Evolutionary conservation across 2,329 filamentous ascomycete species (phyloP).

Genomic region (Furcasterigmium furcatum): DNA sequence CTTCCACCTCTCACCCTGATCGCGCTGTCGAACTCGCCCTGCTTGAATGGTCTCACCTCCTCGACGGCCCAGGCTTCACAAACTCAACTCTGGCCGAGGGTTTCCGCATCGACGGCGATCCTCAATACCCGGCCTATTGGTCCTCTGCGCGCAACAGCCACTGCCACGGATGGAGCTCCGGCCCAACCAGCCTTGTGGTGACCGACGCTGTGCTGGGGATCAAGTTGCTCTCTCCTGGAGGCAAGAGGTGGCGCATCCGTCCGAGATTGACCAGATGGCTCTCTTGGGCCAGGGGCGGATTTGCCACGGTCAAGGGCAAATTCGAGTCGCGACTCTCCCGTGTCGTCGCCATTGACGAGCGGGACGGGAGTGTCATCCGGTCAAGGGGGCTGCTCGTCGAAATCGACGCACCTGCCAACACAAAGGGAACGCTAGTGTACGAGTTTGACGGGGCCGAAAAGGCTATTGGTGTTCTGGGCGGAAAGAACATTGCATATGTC

Average conservation of each 20-base stretch:
- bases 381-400: conserved; percentile 8
- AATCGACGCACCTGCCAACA: conserved; percentile 10
- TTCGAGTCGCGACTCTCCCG: conserved; percentile 26
- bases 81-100: conserved; percentile 38
- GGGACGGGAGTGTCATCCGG: background rate
- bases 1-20: conserved; percentile 28
- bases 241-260: conserved; percentile 18
- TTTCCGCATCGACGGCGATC: conserved; percentile 30
- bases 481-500: conserved; percentile 7
- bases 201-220: conserved; percentile 24
- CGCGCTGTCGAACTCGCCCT: conserved; percentile 38
- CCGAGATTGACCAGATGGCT: conserved; percentile 27
- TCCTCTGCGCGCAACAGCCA: conserved; percentile 25
- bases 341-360: conserved; percentile 9
- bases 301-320: conserved; percentile 24
- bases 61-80: conserved; percentile 33
- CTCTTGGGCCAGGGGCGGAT: conserved; percentile 29
- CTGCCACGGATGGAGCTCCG: conserved; percentile 31
- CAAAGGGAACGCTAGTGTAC: conserved; percentile 13
- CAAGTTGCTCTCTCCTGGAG: conserved; percentile 18
- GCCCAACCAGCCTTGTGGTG: conserved; percentile 26
- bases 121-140: conserved; percentile 27
- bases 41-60: conserved; percentile 34
- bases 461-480: conserved; percentile 9
- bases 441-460: conserved; percentile 4